Evolutionary conservation across 768 basidiomycete genomes (phyloP), one percentile per base, ranked within the genome.

Genomic region (Termitomyces sp.): DNA sequence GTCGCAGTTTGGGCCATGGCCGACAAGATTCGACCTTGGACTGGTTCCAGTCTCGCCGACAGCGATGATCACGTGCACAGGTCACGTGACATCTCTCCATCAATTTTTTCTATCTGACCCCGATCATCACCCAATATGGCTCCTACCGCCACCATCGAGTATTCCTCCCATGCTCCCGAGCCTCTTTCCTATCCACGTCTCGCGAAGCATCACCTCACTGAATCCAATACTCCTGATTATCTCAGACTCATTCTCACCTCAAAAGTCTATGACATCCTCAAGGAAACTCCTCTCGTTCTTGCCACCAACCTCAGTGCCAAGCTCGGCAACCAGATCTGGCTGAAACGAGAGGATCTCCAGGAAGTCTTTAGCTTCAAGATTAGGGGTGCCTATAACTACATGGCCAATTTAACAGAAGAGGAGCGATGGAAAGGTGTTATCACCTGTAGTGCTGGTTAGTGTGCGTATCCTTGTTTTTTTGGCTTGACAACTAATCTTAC

Each of bases 301-400:
- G 95, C 96, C 27, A 82, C 85, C 16, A 92, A 91, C 65, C 82
- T 99, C 20, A 95, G 92, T 62, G 72, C 87, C 57, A 85, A 88
- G 57, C 77, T 98, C 1, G 97, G 97, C 1, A 94, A 93, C 67
- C 83, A 95, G 61, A 89, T 99, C 70, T 95, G 88, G 85, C 82
- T 99, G 55, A 99, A 99, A 73, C 84, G 97, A 23, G 97, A 99
- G 70, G 97, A 99, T 65, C 79, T 97, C 2, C 96, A 98, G 43
- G 88, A 93, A 64, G 97, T 99, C 18, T 99, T 99, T 70, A 95
- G 92, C 68, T 99, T 99, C 85, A 99, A 99, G 68, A 94, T 98
- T 44, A 80, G 97, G 5, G 97, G 97, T 22, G 97, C 97, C 31
- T 99, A 97, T 76, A 99, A 99, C 70, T 91, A 97, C 64, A 99